A percentile compares a stretch with the other conserved stretches of the same genome.
Conservation (phyloP, 139 green algal genomes). For the Nannochloris sp. region DNA sequence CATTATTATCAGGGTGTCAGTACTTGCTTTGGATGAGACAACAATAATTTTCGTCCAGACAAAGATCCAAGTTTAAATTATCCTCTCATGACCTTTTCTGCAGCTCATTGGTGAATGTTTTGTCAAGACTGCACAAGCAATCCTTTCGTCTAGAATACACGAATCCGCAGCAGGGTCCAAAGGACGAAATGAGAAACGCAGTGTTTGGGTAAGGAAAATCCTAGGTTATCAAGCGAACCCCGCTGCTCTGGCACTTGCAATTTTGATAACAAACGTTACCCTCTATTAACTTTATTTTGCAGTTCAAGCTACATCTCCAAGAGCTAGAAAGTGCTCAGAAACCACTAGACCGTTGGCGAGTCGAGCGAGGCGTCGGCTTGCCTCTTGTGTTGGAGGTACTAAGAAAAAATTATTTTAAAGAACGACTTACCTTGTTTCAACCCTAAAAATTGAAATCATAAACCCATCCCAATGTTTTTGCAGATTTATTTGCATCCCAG, state of each 20-base stretch:
- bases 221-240: not conserved
- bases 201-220: not conserved
- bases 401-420: not conserved
- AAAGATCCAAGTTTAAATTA: too few species aligned
- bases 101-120: constrained; percentile 34
- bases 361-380: constrained; percentile 6
- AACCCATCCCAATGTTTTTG: not conserved
- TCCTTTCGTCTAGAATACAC: constrained; percentile 25
- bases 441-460: not conserved
- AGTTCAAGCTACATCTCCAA: constrained; percentile 58
- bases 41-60: too few species aligned
- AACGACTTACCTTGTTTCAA: not conserved
- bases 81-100: too few species aligned
- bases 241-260: not conserved
- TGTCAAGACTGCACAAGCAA: constrained; percentile 33
- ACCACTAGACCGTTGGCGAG: constrained; percentile 34
- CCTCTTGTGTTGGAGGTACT: constrained; percentile 39
- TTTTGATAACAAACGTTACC: too few species aligned
- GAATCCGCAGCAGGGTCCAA: not conserved
- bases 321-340: constrained; percentile 32
- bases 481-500: not conserved
- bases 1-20: too few species aligned
- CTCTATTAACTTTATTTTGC: constrained; percentile 2
- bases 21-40: too few species aligned
- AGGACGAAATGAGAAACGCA: not conserved